phyloP scores from a whole-genome alignment of 2,329 filamentous ascomycete species.

The Torrubiellomyces zombiae region DNA sequence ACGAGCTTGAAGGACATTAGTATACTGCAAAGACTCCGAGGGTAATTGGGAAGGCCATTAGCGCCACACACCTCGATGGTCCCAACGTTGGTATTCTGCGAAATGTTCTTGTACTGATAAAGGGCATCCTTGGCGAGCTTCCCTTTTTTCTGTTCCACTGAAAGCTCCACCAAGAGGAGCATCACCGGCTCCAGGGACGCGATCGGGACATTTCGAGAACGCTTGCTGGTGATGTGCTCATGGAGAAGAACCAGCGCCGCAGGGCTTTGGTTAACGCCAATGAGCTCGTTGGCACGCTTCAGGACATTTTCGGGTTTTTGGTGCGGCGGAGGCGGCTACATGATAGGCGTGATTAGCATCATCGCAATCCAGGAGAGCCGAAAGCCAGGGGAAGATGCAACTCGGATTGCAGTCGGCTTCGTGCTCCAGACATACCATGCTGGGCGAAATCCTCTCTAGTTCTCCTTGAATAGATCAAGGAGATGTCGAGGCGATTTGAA shows the following conservation, averaged over 20 bases:
- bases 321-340: slow-evolving; percentile 82
- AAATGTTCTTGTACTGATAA: slow-evolving; percentile 99
- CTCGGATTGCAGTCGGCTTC: slow-evolving; percentile 3
- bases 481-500: slow-evolving; percentile 19
- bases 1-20: slow-evolving; percentile 64
- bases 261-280: slow-evolving; percentile 84
- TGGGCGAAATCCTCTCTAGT: slow-evolving; percentile 34
- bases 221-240: slow-evolving; percentile 98
- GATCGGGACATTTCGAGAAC: slow-evolving; percentile 94
- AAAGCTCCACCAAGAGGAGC: slow-evolving; percentile 92
- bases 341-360: slow-evolving; percentile 12
- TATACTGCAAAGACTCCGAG: no score
- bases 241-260: slow-evolving; percentile 90
- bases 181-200: slow-evolving; percentile 93
- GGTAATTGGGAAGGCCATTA: no score
- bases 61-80: slow-evolving; percentile 66
- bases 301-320: slow-evolving; percentile 98
- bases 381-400: slow-evolving; percentile 12
- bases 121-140: slow-evolving; percentile 97
- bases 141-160: slow-evolving; percentile 92
- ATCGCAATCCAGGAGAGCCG: slow-evolving; percentile 7
- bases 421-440: slow-evolving; percentile 23
- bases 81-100: slow-evolving; percentile 94
- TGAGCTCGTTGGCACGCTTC: slow-evolving; percentile 96
- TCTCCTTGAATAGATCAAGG: slow-evolving; percentile 19